Evolutionary conservation across 2,329 filamentous ascomycete species (phyloP).

Genomic region (Aspergillus costaricaensis): DNA sequence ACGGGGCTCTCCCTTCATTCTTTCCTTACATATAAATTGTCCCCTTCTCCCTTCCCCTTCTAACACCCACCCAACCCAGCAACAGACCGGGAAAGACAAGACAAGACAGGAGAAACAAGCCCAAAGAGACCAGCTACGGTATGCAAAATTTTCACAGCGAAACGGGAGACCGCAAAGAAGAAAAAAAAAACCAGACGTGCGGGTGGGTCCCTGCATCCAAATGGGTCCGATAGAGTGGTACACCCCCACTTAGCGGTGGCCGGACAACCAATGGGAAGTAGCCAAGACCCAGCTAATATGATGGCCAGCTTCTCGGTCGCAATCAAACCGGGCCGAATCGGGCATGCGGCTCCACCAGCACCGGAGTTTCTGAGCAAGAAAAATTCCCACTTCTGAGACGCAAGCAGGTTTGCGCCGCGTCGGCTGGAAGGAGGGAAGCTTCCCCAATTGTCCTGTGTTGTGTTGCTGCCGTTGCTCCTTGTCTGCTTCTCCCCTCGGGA

Average conservation of each 20-base stretch:
- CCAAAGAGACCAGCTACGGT: background rate
- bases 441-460: background rate
- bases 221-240: slow-evolving; percentile 25
- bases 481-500: background rate
- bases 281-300: slow-evolving; percentile 10
- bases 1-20: slow-evolving; percentile 10
- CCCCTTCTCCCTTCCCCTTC: background rate
- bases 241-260: slow-evolving; percentile 13
- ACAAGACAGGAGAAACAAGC: background rate
- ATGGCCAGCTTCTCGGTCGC: slow-evolving; percentile 22
- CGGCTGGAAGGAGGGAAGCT: slow-evolving; percentile 1
- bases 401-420: slow-evolving; percentile 10
- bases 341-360: slow-evolving; percentile 28
- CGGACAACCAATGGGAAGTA: slow-evolving; percentile 10
- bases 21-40: slow-evolving; percentile 9
- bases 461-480: background rate
- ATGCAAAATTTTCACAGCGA: slow-evolving; percentile 1
- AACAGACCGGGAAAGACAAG: background rate
- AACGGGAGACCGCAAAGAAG: slow-evolving; percentile 8
- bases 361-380: slow-evolving; percentile 15
- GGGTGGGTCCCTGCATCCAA: slow-evolving; percentile 17
- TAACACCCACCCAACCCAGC: background rate
- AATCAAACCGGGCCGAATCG: slow-evolving; percentile 29
- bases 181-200: slow-evolving; percentile 9
- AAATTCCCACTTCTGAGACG: slow-evolving; percentile 7